A percentile compares a stretch with the other conserved stretches of the same genome.
Conservation (phyloP, 805 yeast genomes). For the Cyberlindnera misumaiensis region DNA sequence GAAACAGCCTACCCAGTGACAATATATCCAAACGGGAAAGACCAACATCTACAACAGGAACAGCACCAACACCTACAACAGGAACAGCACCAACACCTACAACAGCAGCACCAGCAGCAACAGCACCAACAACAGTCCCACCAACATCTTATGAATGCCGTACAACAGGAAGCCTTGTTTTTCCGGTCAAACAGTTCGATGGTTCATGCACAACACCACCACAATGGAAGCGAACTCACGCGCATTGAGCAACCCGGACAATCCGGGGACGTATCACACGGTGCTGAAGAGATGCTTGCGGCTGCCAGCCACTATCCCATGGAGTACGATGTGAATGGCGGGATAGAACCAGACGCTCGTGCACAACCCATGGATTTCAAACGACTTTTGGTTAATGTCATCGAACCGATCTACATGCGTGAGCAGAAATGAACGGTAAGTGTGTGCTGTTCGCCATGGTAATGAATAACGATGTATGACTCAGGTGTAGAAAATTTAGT, state of each 20-base stretch:
- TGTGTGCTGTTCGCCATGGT: background rate
- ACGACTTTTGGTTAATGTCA: background rate
- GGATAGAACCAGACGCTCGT: no score
- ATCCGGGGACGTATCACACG: no score
- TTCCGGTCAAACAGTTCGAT: no score
- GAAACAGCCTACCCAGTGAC: background rate
- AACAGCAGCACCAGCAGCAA: background rate
- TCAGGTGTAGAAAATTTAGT: no score
- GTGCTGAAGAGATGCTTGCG: no score
- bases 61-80: background rate
- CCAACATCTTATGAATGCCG: background rate
- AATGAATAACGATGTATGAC: background rate
- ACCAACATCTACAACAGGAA: background rate
- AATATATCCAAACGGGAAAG: slow-evolving; percentile 1
- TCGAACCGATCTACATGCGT: background rate
- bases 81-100: background rate
- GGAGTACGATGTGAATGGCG: no score
- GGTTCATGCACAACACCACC: no score
- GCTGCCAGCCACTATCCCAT: no score
- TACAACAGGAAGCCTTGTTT: background rate
- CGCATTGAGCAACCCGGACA: no score
- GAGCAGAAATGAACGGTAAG: background rate
- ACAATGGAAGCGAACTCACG: no score
- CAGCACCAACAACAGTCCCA: background rate
- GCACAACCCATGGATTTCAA: background rate